Conservation (phyloP, 345 rosid genomes). For the Eucalyptus regnans region DNA sequence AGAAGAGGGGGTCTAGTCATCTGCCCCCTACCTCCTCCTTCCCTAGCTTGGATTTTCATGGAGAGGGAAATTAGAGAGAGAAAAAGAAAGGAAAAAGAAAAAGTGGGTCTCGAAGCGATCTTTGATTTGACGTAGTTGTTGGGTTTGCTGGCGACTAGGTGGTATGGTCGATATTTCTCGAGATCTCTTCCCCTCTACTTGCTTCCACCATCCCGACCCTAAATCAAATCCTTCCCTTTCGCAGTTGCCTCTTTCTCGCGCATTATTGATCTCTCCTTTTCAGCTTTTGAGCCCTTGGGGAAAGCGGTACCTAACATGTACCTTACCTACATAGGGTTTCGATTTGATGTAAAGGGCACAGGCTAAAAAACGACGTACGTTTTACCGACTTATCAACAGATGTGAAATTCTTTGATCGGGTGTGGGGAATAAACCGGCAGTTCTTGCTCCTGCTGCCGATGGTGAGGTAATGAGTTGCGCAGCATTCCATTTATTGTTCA, state of each 20-base stretch:
- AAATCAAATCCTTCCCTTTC: neutral
- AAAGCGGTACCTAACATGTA: neutral
- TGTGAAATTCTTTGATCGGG: neutral
- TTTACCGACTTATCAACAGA: neutral
- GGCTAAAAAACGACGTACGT: neutral
- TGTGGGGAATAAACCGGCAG: neutral
- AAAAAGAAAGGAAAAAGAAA: neutral
- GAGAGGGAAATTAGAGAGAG: neutral
- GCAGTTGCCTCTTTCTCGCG: neutral
- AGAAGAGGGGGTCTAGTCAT: neutral
- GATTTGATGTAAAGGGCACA: neutral
- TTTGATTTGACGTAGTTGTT: constrained; percentile 27
- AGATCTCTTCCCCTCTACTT: neutral
- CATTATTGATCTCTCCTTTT: neutral
- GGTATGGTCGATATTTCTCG: neutral
- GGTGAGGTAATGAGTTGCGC: neutral
- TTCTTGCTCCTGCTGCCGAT: neutral
- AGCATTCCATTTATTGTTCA: neutral
- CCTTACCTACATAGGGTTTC: neutral
- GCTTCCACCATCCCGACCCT: neutral
- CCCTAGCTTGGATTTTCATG: neutral
- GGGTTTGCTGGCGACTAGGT: constrained; percentile 8
- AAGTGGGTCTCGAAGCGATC: constrained; percentile 8
- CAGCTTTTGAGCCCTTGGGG: neutral
- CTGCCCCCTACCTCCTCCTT: neutral